phyloP scores from a whole-genome alignment of 768 basidiomycete genomes.

The Chlorophyllum brunneum region DNA sequence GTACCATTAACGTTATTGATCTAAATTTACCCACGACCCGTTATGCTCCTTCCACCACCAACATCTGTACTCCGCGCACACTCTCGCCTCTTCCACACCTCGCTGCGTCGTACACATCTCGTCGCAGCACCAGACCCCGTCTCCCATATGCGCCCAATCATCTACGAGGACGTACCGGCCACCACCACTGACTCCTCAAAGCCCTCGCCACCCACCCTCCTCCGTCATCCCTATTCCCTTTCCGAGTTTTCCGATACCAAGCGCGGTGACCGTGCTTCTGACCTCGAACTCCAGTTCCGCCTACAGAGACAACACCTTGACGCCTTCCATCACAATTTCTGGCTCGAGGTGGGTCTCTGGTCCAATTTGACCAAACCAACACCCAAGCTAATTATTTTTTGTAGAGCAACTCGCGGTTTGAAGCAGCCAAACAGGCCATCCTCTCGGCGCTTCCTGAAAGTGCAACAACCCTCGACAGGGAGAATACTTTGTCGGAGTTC shows the following conservation, averaged over 20 bases:
- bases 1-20: not conserved
- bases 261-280: conserved; percentile 26
- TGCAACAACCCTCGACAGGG: conserved; percentile 50
- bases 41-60: conserved; percentile 8
- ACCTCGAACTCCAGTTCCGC: conserved; percentile 65
- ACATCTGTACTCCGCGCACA: not conserved
- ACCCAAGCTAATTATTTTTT: conserved; percentile 1
- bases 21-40: not conserved
- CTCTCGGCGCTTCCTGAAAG: conserved; percentile 52
- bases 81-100: conserved; percentile 39
- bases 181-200: conserved; percentile 22
- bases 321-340: conserved; percentile 73
- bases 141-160: conserved; percentile 74
- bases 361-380: not conserved
- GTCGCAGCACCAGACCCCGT: conserved; percentile 75
- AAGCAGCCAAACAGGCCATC: conserved; percentile 58
- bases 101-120: conserved; percentile 25
- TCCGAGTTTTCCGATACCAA: conserved; percentile 53
- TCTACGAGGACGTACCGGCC: conserved; percentile 70
- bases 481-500: conserved; percentile 69
- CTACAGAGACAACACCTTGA: conserved; percentile 71
- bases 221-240: conserved; percentile 74
- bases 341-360: conserved; percentile 67
- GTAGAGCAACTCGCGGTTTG: conserved; percentile 81
- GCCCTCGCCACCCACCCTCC: conserved; percentile 28